Evolutionary conservation across 192 early-diverging fungal genomes (phyloP).

Genomic region (Entomortierella chlamydospora): DNA sequence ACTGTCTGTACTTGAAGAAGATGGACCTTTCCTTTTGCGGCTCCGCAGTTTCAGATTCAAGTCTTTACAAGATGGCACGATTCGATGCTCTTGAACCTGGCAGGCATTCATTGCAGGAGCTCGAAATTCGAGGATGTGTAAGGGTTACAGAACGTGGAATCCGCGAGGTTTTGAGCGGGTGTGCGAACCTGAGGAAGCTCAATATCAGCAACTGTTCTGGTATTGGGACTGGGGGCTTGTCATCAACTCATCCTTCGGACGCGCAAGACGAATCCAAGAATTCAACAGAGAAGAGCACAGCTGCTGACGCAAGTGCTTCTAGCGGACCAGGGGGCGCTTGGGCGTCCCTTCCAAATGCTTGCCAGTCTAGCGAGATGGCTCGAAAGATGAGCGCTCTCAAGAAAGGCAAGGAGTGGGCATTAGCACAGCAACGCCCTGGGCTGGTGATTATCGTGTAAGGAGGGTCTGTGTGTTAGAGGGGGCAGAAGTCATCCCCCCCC

Average conservation of each 20-base stretch:
- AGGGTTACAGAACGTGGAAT: constrained; percentile 59
- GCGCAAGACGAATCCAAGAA: not conserved
- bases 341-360: not conserved
- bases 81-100: constrained; percentile 45
- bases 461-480: too few species aligned
- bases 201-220: constrained; percentile 57
- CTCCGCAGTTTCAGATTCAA: constrained; percentile 75
- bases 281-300: not conserved
- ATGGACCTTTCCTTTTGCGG: constrained; percentile 81
- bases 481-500: too few species aligned
- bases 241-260: not conserved
- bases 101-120: constrained; percentile 46
- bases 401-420: constrained; percentile 48
- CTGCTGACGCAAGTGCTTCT: not conserved
- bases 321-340: not conserved
- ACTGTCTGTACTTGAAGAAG: constrained; percentile 58
- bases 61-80: constrained; percentile 56
- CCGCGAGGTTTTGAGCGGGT: constrained; percentile 34
- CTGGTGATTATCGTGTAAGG: constrained; percentile 34
- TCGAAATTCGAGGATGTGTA: constrained; percentile 68
- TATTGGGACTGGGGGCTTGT: constrained; percentile 26
- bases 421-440: constrained; percentile 49
- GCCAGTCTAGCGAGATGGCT: constrained; percentile 10
- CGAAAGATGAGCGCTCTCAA: constrained; percentile 43
- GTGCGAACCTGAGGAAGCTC: constrained; percentile 34